Conservation (phyloP, 2,329 filamentous ascomycete genomes). For the Pseudopyricularia cyperi region DNA sequence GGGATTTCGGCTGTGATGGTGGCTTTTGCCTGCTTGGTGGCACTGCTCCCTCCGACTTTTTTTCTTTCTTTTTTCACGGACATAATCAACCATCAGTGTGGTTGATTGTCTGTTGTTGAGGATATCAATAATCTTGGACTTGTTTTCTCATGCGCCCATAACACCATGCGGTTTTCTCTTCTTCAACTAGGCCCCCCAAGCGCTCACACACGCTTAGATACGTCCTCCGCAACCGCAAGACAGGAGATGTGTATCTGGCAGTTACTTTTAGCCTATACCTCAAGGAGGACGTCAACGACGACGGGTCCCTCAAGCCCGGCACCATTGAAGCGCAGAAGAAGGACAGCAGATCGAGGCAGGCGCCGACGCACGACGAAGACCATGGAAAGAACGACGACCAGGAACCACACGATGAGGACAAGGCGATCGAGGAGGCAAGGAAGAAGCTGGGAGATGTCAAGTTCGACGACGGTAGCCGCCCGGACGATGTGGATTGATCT, state of each 20-base stretch:
- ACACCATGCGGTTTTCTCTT: not conserved
- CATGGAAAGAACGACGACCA: conserved; percentile 10
- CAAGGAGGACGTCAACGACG: conserved; percentile 49
- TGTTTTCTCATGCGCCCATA: conserved; percentile 6
- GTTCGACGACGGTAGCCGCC: conserved; percentile 14
- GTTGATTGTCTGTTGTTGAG: not conserved
- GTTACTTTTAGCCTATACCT: conserved; percentile 68
- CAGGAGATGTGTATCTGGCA: conserved; percentile 65
- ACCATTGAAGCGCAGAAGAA: conserved; percentile 13
- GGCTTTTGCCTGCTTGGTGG: not conserved
- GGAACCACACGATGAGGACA: conserved; percentile 16
- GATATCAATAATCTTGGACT: conserved; percentile 3
- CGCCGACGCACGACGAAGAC: conserved; percentile 15
- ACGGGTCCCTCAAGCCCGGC: conserved; percentile 38
- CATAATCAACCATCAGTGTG: conserved; percentile 1
- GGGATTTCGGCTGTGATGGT: not conserved
- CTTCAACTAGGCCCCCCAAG: conserved; percentile 22
- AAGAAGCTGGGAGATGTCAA: conserved; percentile 19
- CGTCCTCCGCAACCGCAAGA: conserved; percentile 70
- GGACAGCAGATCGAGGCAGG: conserved; percentile 1
- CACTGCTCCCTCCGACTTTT: not conserved
- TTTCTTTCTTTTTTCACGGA: not conserved
- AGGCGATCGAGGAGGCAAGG: conserved; percentile 23
- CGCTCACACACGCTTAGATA: conserved; percentile 84
- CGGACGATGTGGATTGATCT: conserved; percentile 30